Base-by-base conservation (phyloP, 2,329 filamentous ascomycete genomes). In the Apiospora koreana region DNA sequence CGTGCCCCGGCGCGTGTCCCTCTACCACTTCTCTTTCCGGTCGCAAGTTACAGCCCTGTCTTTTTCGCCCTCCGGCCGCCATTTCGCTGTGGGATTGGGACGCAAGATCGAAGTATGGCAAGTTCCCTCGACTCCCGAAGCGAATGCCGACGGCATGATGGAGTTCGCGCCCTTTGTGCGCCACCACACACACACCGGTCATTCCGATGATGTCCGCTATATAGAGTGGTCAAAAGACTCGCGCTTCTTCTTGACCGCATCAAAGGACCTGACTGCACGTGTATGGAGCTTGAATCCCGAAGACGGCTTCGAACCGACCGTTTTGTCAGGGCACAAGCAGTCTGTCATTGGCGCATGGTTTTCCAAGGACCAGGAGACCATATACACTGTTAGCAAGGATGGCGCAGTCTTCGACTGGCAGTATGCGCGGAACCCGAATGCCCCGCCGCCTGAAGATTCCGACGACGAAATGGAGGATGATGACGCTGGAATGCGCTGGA, bases 211-310 rank as follows among this genome's bases (percentile, higher is more conserved):
- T 21, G 92, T 98, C 16, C 90, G 91, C 73, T 92, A 91, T 79
- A 93, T 99, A 69, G 92, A 97, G 79, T 99, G 97, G 96, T 98
- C 96, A 10, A 92, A 90, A 80, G 97, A 99, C 83, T 98, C 95
- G 16, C 88, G 96, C 35, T 99, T 99, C 85, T 95, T 99, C 80
- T 86, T 99, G 69, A 97, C 92, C 72, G 89, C 95, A 3, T 95
- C 94, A 23, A 98, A 94, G 79, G 96, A 99, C 78, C 82, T 98
- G 81, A 98, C 95, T 0, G 92, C 94, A 48, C 89, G 95, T 79
- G 93, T 99, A 89, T 99, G 95, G 95, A 98, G 95, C 79, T 84
- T 98, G 74, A 88, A 97, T 75, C 87, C 91, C 1, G 94, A 97
- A 77, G 93, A 95, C 72, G 93, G 92, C 1, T 98, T 98, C 81